These are phyloP conservation scores for Nemania diffusa DNA, from an alignment of 2,329 filamentous ascomycete species.

Conservation along the genomic window DNA sequence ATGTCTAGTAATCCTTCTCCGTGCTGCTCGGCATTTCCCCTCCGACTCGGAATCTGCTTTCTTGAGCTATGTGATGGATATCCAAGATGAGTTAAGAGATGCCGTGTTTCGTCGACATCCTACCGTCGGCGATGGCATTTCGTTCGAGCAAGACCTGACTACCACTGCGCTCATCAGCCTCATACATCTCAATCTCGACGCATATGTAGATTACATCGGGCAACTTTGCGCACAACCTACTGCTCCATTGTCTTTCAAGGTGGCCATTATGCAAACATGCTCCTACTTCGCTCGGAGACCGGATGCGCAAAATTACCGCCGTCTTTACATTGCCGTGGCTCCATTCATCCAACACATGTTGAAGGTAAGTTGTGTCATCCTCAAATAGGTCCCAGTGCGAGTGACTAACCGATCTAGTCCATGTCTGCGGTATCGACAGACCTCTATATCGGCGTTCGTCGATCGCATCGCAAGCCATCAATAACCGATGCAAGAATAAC, in stretches of 20 bases:
- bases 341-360: slow-evolving; percentile 67
- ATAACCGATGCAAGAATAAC: slow-evolving; percentile 52
- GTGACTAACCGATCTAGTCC: slow-evolving; percentile 46
- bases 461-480: slow-evolving; percentile 54
- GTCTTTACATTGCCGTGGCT: slow-evolving; percentile 65
- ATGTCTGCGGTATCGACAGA: slow-evolving; percentile 54
- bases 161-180: slow-evolving; percentile 74
- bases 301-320: slow-evolving; percentile 60
- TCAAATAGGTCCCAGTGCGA: slow-evolving; percentile 15
- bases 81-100: slow-evolving; percentile 74
- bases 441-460: slow-evolving; percentile 53
- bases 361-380: slow-evolving; percentile 56
- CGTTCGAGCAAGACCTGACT: slow-evolving; percentile 72
- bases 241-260: slow-evolving; percentile 69
- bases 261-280: slow-evolving; percentile 70
- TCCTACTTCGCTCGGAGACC: slow-evolving; percentile 68
- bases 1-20: slow-evolving; percentile 70
- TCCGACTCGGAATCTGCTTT: slow-evolving; percentile 70
- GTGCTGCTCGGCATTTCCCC: slow-evolving; percentile 72
- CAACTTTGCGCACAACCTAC: slow-evolving; percentile 66
- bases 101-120: slow-evolving; percentile 69
- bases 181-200: slow-evolving; percentile 69
- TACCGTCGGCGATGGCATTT: slow-evolving; percentile 57
- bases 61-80: slow-evolving; percentile 74
- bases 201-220: slow-evolving; percentile 66